phyloP scores from a whole-genome alignment of 192 early-diverging fungal species.

The Coemansia sp. region DNA sequence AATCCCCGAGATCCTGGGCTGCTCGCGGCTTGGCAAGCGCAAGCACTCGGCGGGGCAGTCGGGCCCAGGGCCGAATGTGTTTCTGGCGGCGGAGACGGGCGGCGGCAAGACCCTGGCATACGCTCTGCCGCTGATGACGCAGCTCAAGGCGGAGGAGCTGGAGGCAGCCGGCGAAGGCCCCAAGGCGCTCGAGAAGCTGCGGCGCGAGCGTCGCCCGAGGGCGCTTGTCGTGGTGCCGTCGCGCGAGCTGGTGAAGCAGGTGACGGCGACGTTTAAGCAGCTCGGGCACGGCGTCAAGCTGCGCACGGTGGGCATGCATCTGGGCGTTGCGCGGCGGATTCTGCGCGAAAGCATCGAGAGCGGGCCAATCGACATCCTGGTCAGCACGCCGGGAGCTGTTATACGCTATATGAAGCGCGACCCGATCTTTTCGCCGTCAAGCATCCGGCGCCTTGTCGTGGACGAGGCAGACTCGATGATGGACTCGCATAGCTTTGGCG shows the following conservation, averaged over 20 bases:
- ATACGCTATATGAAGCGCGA: constrained; percentile 58
- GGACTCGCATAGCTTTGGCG: constrained; percentile 69
- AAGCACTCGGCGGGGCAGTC: not conserved
- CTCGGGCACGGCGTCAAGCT: constrained; percentile 68
- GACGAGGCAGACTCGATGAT: constrained; percentile 96
- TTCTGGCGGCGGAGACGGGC: constrained; percentile 87
- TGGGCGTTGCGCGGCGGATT: constrained; percentile 46
- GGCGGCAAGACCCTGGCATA: constrained; percentile 92
- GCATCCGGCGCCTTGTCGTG: constrained; percentile 69
- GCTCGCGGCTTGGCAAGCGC: constrained; percentile 12
- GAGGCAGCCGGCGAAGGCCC: constrained; percentile 1
- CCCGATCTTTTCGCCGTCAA: constrained; percentile 58
- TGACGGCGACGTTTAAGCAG: constrained; percentile 67
- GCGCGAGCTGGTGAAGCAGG: constrained; percentile 81
- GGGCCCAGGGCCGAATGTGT: constrained; percentile 51
- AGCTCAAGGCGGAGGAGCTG: constrained; percentile 66
- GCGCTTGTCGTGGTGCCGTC: constrained; percentile 86
- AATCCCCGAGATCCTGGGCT: constrained; percentile 66
- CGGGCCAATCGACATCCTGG: constrained; percentile 78
- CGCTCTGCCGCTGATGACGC: constrained; percentile 72
- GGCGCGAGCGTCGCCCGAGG: constrained; percentile 71
- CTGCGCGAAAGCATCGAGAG: constrained; percentile 52
- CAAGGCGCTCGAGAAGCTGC: constrained; percentile 21
- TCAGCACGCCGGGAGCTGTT: constrained; percentile 75
- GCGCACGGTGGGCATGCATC: constrained; percentile 62